Conservation (phyloP, 148 eudicot species). For the Rhododendron molle region DNA sequence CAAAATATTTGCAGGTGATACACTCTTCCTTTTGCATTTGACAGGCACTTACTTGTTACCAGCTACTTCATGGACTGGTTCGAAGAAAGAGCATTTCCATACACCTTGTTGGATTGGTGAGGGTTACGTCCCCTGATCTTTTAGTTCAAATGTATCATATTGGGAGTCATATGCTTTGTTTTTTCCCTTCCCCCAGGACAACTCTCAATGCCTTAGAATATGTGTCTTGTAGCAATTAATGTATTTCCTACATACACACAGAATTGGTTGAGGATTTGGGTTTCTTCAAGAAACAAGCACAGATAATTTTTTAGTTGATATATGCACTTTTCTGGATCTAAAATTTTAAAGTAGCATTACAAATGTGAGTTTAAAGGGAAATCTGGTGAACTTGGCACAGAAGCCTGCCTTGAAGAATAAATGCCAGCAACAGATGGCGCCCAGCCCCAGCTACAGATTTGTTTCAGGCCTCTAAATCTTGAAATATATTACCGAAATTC, state of each 20-base stretch:
- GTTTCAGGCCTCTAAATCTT: not conserved
- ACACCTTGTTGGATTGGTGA: slow-evolving; percentile 72
- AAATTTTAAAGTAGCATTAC: not conserved
- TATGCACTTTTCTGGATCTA: not conserved
- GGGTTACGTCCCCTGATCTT: slow-evolving; percentile 18
- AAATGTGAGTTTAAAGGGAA: not conserved
- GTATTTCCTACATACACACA: not conserved
- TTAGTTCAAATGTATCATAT: not conserved
- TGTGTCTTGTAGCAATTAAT: not conserved
- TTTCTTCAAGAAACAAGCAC: not conserved
- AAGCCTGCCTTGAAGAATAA: not conserved
- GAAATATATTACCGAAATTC: not conserved
- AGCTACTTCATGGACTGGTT: slow-evolving; percentile 79
- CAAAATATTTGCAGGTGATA: not conserved
- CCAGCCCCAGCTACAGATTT: not conserved
- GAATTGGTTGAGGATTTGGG: not conserved
- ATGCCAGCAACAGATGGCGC: not conserved
- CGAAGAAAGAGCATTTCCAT: slow-evolving; percentile 57
- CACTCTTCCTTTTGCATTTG: slow-evolving; percentile 17
- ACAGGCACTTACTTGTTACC: slow-evolving; percentile 86
- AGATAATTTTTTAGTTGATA: not conserved
- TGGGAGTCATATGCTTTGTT: not conserved
- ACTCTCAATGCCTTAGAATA: not conserved
- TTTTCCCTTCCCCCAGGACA: not conserved
- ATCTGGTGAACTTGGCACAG: not conserved